Conservation (phyloP, 2,329 filamentous ascomycete genomes). For the Talaromyces sp. region DNA sequence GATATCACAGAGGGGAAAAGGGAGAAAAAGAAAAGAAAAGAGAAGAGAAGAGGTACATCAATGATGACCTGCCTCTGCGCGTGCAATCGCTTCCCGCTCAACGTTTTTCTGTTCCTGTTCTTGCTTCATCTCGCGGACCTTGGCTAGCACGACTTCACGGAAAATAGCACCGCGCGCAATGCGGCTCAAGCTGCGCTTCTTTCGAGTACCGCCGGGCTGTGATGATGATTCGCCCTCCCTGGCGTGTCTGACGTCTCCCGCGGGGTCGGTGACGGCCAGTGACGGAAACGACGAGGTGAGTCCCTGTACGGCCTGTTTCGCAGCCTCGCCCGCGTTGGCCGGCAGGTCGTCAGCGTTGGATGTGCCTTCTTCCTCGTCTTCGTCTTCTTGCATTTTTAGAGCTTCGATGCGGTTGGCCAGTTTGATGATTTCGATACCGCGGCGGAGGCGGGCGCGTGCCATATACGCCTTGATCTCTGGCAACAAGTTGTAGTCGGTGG, state of each 20-base stretch:
- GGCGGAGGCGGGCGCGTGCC: conserved; percentile 81
- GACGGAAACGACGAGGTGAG: conserved; percentile 19
- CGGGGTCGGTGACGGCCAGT: conserved; percentile 17
- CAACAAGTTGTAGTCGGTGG: conserved; percentile 92
- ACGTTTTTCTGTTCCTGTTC: conserved; percentile 69
- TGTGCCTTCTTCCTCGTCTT: conserved; percentile 69
- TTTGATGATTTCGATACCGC: conserved; percentile 94
- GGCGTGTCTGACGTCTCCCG: neutral
- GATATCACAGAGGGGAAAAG: neutral
- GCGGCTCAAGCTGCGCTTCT: conserved; percentile 52
- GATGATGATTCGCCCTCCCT: conserved; percentile 5
- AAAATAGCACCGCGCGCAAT: conserved; percentile 71
- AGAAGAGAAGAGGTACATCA: neutral
- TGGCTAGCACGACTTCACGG: conserved; percentile 88
- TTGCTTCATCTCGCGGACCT: conserved; percentile 87
- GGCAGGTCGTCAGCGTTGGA: conserved; percentile 52
- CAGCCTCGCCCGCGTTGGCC: conserved; percentile 54
- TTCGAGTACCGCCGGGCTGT: conserved; percentile 24
- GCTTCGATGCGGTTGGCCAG: conserved; percentile 91
- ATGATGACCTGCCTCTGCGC: conserved; percentile 19
- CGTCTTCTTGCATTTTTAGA: conserved; percentile 89
- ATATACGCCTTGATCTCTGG: conserved; percentile 95
- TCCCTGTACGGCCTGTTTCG: conserved; percentile 20
- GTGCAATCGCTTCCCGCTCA: conserved; percentile 53
- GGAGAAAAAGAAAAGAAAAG: neutral